Evolutionary conservation across 2,329 filamentous ascomycete species (phyloP).

Genomic region (Ophiostoma ips): DNA sequence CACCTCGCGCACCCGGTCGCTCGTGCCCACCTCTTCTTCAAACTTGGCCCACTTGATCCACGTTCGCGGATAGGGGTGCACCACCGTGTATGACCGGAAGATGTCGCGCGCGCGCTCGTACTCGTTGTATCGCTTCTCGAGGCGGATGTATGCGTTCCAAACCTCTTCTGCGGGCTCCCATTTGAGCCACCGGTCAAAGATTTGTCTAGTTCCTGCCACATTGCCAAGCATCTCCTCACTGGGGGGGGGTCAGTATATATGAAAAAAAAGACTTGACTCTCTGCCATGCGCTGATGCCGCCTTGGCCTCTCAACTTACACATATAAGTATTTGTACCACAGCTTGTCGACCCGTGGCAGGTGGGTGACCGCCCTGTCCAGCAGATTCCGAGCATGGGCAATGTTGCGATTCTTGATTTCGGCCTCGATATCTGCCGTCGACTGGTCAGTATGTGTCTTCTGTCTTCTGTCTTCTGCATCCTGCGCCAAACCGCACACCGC

Average conservation of each 20-base stretch:
- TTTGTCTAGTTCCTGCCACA: conserved; percentile 77
- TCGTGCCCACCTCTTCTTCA: conserved; percentile 89
- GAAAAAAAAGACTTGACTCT: too few species aligned
- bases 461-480: too few species aligned
- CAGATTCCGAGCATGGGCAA: conserved; percentile 91
- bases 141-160: conserved; percentile 91
- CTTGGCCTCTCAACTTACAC: conserved; percentile 10
- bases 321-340: conserved; percentile 94
- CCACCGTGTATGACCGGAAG: conserved; percentile 77
- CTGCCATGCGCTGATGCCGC: too few species aligned
- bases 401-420: conserved; percentile 90
- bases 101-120: conserved; percentile 81
- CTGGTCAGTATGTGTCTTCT: conserved; percentile 36
- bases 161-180: conserved; percentile 96
- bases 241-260: neutral
- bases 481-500: too few species aligned
- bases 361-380: conserved; percentile 91
- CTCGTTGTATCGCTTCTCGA: conserved; percentile 91
- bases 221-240: conserved; percentile 91
- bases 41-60: conserved; percentile 99
- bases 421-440: conserved; percentile 56
- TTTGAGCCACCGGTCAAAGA: conserved; percentile 96
- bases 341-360: conserved; percentile 79
- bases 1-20: conserved; percentile 80
- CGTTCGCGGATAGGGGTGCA: conserved; percentile 87